Base-by-base conservation (phyloP, 2,329 filamentous ascomycete species). In the Tetracladium maxilliforme region DNA sequence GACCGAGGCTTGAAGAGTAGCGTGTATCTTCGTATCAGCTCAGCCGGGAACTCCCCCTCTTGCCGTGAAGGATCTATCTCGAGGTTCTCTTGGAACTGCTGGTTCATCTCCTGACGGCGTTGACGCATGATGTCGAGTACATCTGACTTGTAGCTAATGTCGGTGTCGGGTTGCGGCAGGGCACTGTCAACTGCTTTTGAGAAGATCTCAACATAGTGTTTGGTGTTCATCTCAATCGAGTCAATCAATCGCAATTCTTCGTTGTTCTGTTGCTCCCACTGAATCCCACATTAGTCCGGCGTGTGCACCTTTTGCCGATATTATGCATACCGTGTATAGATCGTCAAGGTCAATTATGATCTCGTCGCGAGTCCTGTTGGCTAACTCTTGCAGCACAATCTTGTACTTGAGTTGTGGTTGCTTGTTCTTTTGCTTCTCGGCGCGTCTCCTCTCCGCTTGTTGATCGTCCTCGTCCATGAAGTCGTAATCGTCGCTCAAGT, bases 91-190 rank as follows among this genome's bases (percentile, higher is more conserved):
- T 72, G 68, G n/a, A 66, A 64, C 37, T 72, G 64, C 12, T 64
- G 55, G 33, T 92, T 63, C 21, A 76, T 74, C 36, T 82, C 78
- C 48, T 98, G 95, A 39, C 84, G 73, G 39, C 90, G 76, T 45
- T 92, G 82, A 20, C 83, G 81, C 78, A 94, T 92, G 43, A 98
- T 77, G 52, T 98, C 90, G 21, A 98, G 65, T 7, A 95, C 86
- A 51, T 98, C 90, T 44, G 94, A 86, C 51, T 95, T 95, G 64
- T 93, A 95, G 38, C 77, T 83, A 37, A 87, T 65, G 36, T 93
- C 83, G 26, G 62, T 63, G 10, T 70, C 78, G 20, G 86, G 77
- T 33, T 67, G 61, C 1, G 90, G 90, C 66, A 98, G 72, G 27
- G 81, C 65, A 30, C 73, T 77, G 54, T 98, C 90, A 22, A 94